phyloP scores from a whole-genome alignment of 2,329 filamentous ascomycete genomes.

The Bipolaris bicolor region DNA sequence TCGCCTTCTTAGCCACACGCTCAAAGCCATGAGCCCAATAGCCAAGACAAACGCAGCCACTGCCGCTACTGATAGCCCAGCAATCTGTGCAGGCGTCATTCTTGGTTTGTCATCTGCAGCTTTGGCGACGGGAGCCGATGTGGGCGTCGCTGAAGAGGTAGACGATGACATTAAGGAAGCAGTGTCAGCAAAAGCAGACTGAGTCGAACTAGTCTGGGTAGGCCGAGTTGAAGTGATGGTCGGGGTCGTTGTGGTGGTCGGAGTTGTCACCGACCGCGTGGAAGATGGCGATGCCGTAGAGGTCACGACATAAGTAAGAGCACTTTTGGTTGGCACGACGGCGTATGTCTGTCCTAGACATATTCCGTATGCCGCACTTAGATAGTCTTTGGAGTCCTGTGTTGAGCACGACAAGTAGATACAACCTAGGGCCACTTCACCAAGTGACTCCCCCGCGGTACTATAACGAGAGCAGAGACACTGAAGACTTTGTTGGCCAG shows the following conservation, averaged over 20 bases:
- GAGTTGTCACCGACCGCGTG: conserved; percentile 16
- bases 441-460: conserved; percentile 43
- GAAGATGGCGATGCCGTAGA: conserved; percentile 25
- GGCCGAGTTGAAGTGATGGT: conserved; percentile 20
- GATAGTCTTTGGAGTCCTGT: conserved; percentile 20
- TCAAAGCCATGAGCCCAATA: conserved; percentile 48
- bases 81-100: conserved; percentile 49
- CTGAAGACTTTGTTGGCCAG: conserved; percentile 35
- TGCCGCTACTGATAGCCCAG: conserved; percentile 47
- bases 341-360: conserved; percentile 45
- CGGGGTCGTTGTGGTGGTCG: conserved; percentile 11
- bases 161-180: conserved; percentile 31
- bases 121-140: conserved; percentile 20
- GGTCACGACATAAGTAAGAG: conserved; percentile 34
- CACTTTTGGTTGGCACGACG: conserved; percentile 46
- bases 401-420: conserved; percentile 43
- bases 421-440: conserved; percentile 48
- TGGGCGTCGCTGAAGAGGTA: conserved; percentile 26
- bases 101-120: conserved; percentile 25
- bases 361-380: conserved; percentile 43
- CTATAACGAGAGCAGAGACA: conserved; percentile 51
- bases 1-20: conserved; percentile 44
- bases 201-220: conserved; percentile 21
- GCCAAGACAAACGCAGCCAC: conserved; percentile 46
- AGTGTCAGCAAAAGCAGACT: conserved; percentile 36